These are phyloP conservation scores for Amyloporia xantha DNA, from an alignment of 768 basidiomycete species.

Conservation along the genomic window DNA sequence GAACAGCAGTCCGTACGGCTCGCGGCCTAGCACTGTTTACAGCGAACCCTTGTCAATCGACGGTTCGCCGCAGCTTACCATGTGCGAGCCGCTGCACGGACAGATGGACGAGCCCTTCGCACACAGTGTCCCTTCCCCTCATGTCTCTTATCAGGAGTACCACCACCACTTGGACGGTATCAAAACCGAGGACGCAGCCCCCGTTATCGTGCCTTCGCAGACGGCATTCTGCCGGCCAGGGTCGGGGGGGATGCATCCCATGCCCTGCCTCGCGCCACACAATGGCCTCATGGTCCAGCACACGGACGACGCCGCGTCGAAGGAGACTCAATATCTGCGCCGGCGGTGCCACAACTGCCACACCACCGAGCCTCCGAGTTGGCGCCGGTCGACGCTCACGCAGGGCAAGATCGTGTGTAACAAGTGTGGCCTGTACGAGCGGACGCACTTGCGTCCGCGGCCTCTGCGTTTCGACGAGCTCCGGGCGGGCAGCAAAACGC, in stretches of 20 bases:
- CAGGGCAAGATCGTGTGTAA: slow-evolving; percentile 93
- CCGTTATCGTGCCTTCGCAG: slow-evolving; percentile 62
- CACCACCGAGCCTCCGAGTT: slow-evolving; percentile 84
- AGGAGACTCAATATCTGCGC: slow-evolving; percentile 87
- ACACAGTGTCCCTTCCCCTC: slow-evolving; percentile 31
- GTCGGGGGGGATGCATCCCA: slow-evolving; percentile 25
- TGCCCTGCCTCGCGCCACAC: slow-evolving; percentile 35
- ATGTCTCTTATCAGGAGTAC: slow-evolving; percentile 41
- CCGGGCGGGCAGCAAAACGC: slow-evolving; percentile 77
- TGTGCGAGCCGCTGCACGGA: slow-evolving; percentile 27
- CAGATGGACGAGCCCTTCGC: slow-evolving; percentile 26
- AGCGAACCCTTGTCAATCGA: slow-evolving; percentile 33
- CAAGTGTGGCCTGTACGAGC: slow-evolving; percentile 89
- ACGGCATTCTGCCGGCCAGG: slow-evolving; percentile 39
- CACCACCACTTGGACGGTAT: slow-evolving; percentile 34
- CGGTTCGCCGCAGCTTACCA: slow-evolving; percentile 32
- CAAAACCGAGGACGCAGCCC: slow-evolving; percentile 59
- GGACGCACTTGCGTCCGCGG: slow-evolving; percentile 77
- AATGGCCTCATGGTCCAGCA: slow-evolving; percentile 68
- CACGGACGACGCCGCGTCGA: slow-evolving; percentile 85
- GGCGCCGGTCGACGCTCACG: slow-evolving; percentile 84
- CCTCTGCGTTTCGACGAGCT: slow-evolving; percentile 86
- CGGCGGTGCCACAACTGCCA: slow-evolving; percentile 88
- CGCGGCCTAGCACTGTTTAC: slow-evolving; percentile 33
- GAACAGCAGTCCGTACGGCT: slow-evolving; percentile 23